Base-by-base conservation (phyloP, 306 rosid genomes). In the Ormosia semicastrata region DNA sequence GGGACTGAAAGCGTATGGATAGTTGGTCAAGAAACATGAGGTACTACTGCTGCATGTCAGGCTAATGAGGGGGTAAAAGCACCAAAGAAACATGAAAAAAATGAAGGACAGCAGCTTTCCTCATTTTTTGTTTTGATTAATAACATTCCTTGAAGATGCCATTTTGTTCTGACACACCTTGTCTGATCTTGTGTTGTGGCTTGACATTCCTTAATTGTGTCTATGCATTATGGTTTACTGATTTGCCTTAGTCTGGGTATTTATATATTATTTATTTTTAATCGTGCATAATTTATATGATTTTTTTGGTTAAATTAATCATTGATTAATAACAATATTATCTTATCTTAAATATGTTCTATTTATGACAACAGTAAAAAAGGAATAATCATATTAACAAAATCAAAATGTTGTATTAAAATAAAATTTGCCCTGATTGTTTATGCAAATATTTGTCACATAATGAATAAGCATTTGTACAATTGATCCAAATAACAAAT, bases 31-130 rank as follows among this genome's bases (percentile, higher is more conserved):
- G 39, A 72, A 75, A 17, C 74, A 62, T 1, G 29, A 60, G 58
- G 80, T 44, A 64, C 66, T 66, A 40, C 70, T 52, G 34, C 63
- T 8, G 50, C 66, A 53, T 52, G 75, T 82, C 83, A 74, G 77
- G 67, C 77, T 15, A 79, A 73, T 37, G 86, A 74, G 83, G 73
- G 71, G 65, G 59, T 66, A 39, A 67, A 74, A 53, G 78, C 77
- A 36, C 91, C 82, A 3, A 85, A 66, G 81, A 5, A 15, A 39
- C 58, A 37, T 65, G 14, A 36, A 66, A 69, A 64, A 41, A 14
- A 30, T 76, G n/a, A 60, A 33, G 32, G 65, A 50, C 15, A 57
- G 5, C 57, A 17, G 37, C 36, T 64, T 71, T 32, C 29, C 77
- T 40, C 66, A 73, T 49, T 46, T 17, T 49, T 36, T 77, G 52